These are phyloP conservation scores for Macadamia integrifolia DNA, from an alignment of 164 flowering plant species.

Conservation along the genomic window DNA sequence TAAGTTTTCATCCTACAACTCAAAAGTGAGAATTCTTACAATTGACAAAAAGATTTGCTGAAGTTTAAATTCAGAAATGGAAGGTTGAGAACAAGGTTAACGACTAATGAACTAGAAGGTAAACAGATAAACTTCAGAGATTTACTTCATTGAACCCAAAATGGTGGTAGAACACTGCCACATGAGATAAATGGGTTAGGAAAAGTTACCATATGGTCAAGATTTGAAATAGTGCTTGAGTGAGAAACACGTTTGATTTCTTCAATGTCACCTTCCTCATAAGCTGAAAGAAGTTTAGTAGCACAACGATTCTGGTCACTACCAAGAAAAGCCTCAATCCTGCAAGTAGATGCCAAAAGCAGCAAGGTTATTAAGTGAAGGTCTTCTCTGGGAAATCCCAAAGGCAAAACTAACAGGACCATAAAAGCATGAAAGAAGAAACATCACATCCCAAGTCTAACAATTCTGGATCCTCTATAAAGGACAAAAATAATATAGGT, in stretches of 20 bases:
- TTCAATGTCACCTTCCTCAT: conserved; percentile 75
- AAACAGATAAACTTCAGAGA: no score
- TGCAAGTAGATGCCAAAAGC: conserved; percentile 22
- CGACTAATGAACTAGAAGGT: no score
- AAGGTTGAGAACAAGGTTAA: no score
- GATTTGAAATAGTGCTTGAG: conserved; percentile 74
- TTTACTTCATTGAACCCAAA: no score
- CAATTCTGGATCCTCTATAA: background rate
- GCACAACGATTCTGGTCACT: conserved; percentile 89
- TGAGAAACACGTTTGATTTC: conserved; percentile 73
- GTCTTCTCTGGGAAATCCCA: background rate
- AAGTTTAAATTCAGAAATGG: background rate
- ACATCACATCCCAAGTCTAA: background rate
- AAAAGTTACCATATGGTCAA: conserved; percentile 63
- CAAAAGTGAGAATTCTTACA: no score
- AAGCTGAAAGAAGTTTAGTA: conserved; percentile 73
- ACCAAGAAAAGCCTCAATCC: conserved; percentile 67
- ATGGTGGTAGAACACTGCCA: no score
- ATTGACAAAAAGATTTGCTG: no score
- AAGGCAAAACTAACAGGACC: background rate
- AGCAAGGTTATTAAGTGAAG: background rate
- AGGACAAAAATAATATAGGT: no score
- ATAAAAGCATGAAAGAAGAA: background rate
- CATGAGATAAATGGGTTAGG: no score
- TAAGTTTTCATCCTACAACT: no score